Evolutionary conservation across 306 rosid genomes (phyloP).

Genomic region (Rubus parviflorus): DNA sequence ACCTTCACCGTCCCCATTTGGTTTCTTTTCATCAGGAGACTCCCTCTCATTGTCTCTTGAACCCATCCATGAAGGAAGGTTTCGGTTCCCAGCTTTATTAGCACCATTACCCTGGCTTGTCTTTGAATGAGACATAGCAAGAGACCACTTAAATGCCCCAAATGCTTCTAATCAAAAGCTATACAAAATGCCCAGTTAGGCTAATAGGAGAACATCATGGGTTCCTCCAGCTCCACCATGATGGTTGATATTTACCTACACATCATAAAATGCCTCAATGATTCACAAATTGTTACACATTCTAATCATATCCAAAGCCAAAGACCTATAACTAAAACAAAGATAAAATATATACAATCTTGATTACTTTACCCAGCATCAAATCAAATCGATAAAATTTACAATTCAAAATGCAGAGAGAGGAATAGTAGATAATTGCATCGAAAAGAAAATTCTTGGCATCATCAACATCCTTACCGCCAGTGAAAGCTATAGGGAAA

Average conservation of each 20-base stretch:
- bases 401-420: too few species aligned
- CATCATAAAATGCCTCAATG: neutral
- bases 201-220: neutral
- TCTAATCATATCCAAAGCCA: neutral
- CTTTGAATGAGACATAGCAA: slow-evolving; percentile 51
- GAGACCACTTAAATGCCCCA: slow-evolving; percentile 5
- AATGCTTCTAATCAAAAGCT: slow-evolving; percentile 12
- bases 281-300: neutral
- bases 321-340: neutral
- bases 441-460: too few species aligned
- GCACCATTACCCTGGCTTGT: slow-evolving; percentile 19
- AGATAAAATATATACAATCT: neutral
- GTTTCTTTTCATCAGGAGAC: slow-evolving; percentile 41
- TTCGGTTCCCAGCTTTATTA: slow-evolving; percentile 47
- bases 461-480: too few species aligned
- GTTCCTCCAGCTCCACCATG: neutral
- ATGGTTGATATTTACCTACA: neutral
- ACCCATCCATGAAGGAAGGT: slow-evolving; percentile 71
- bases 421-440: too few species aligned
- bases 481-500: too few species aligned
- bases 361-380: neutral
- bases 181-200: slow-evolving; percentile 1
- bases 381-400: neutral
- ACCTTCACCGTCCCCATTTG: slow-evolving; percentile 34
- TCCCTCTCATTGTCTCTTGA: slow-evolving; percentile 37